These are phyloP conservation scores for Ceratobasidium sp. DNA, from an alignment of 1,284 basidiomycete species.

Conservation along the genomic window DNA sequence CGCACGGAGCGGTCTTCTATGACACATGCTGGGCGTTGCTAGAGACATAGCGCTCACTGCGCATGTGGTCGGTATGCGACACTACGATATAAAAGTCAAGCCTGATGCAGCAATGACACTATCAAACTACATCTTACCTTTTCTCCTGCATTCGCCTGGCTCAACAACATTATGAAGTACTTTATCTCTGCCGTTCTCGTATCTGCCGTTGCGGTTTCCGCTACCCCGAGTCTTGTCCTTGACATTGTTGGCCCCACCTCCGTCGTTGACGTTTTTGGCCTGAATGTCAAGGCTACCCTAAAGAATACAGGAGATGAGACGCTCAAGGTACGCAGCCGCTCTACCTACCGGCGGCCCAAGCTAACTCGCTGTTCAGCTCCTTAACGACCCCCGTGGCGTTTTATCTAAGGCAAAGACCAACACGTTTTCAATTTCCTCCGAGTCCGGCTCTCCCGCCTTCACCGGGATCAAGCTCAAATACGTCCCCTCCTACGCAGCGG, in stretches of 20 bases:
- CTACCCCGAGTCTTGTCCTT: constrained; percentile 18
- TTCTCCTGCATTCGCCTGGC: no score
- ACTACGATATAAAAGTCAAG: no score
- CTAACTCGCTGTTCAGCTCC: background rate
- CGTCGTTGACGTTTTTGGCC: constrained; percentile 51
- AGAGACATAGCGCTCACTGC: no score
- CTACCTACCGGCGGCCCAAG: background rate
- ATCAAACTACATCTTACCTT: no score
- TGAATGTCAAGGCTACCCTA: constrained; percentile 19
- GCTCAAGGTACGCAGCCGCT: constrained; percentile 13
- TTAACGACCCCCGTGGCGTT: constrained; percentile 28
- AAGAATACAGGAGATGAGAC: constrained; percentile 35
- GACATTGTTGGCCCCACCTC: constrained; percentile 54
- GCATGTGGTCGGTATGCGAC: no score
- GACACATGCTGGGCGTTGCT: no score
- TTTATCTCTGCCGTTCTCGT: constrained; percentile 11
- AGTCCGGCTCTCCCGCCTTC: no score
- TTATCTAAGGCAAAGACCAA: constrained; percentile 61
- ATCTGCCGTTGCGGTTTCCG: constrained; percentile 17
- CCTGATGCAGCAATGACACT: no score
- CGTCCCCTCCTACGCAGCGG: background rate
- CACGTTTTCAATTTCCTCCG: constrained; percentile 60
- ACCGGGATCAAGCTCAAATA: constrained; percentile 23
- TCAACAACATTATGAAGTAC: constrained; percentile 32
- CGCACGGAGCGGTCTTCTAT: no score